These are phyloP conservation scores for Amyloporia xantha DNA, from an alignment of 768 basidiomycete species.

Conservation along the genomic window DNA sequence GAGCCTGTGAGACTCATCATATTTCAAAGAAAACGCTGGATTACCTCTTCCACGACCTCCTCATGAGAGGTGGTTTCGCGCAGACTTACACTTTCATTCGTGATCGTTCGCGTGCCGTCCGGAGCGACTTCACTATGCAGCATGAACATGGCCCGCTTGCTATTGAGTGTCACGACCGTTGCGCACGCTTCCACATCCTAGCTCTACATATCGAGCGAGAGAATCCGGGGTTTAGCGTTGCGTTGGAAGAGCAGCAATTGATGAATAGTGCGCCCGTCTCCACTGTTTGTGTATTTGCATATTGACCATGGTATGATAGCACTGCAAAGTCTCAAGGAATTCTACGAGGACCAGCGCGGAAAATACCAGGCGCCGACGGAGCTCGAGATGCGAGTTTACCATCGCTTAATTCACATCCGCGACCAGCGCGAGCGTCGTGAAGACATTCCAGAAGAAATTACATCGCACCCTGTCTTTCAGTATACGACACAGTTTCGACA, in stretches of 20 bases:
- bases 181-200: slow-evolving; percentile 89
- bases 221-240: slow-evolving; percentile 47
- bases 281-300: background rate
- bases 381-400: slow-evolving; percentile 94
- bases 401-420: slow-evolving; percentile 85
- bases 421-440: slow-evolving; percentile 75
- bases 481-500: slow-evolving; percentile 76
- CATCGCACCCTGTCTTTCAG: slow-evolving; percentile 69
- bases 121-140: slow-evolving; percentile 95
- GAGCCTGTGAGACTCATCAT: background rate
- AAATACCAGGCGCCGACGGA: slow-evolving; percentile 72
- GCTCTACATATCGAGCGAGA: slow-evolving; percentile 65
- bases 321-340: slow-evolving; percentile 86
- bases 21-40: slow-evolving; percentile 68
- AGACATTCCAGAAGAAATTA: slow-evolving; percentile 61
- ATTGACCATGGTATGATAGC: slow-evolving; percentile 39
- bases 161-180: slow-evolving; percentile 88
- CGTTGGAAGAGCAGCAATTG: slow-evolving; percentile 81
- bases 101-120: slow-evolving; percentile 83
- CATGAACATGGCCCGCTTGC: slow-evolving; percentile 69
- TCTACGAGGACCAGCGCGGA: slow-evolving; percentile 76
- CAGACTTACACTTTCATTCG: slow-evolving; percentile 79
- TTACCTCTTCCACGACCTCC: slow-evolving; percentile 84
- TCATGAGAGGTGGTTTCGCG: slow-evolving; percentile 62
- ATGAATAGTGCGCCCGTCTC: slow-evolving; percentile 69